Evolutionary conservation across 1,139 yeast genomes (phyloP).

Genomic region (Geotrichum aggregatum): DNA sequence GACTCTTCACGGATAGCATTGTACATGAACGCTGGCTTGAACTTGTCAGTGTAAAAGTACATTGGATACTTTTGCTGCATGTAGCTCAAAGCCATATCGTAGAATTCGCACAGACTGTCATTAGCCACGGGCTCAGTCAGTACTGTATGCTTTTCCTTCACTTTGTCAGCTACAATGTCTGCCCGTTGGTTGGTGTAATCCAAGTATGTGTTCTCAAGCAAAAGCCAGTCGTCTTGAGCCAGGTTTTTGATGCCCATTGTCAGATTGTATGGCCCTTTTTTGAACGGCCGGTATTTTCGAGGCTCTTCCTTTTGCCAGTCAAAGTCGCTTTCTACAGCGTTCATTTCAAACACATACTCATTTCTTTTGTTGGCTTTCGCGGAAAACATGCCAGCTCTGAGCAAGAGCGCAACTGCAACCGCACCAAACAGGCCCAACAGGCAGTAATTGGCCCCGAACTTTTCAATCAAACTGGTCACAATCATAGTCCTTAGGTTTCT

Average conservation of each 20-base stretch:
- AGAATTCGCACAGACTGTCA: constrained; percentile 55
- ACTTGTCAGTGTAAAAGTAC: constrained; percentile 44
- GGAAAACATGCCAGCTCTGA: constrained; percentile 44
- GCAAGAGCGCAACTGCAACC: not conserved
- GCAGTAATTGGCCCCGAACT: not conserved
- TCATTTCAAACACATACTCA: not conserved
- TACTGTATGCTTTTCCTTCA: constrained; percentile 43
- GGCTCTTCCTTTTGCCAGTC: constrained; percentile 50
- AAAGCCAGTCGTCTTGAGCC: constrained; percentile 58
- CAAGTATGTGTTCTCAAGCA: constrained; percentile 61
- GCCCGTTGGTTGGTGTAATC: constrained; percentile 45
- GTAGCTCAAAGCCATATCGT: constrained; percentile 48
- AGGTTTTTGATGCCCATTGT: constrained; percentile 63
- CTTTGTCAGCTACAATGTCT: constrained; percentile 41
- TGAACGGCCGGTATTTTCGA: constrained; percentile 57
- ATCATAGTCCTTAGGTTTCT: no score
- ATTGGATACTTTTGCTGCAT: constrained; percentile 57
- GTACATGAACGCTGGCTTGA: constrained; percentile 29
- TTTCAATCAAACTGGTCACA: not conserved
- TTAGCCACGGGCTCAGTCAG: constrained; percentile 42
- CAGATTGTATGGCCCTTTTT: constrained; percentile 56
- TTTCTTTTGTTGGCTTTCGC: constrained; percentile 29
- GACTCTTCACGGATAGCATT: constrained; percentile 46
- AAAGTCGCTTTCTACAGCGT: constrained; percentile 22
- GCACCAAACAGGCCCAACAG: not conserved